A percentile compares a stretch with the other conserved stretches of the same genome.
Conservation (phyloP, 345 rosid species). For the Eucalyptus grandis region DNA sequence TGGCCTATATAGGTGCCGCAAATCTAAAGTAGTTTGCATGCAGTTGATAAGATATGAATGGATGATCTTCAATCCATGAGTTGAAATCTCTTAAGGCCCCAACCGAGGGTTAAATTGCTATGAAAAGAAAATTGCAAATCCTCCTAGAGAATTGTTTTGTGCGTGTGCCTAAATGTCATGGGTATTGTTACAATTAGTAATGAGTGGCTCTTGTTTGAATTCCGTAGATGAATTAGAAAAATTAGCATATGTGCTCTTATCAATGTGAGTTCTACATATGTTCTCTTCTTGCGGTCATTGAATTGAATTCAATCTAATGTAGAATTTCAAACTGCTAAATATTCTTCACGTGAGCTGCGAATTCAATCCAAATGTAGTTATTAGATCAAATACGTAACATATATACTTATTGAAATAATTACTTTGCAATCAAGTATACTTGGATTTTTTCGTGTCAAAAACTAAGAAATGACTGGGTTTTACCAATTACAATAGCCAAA, state of each 20-base stretch:
- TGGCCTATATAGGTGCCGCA: not conserved
- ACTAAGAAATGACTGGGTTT: not conserved
- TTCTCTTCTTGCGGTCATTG: not conserved
- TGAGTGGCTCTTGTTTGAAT: not conserved
- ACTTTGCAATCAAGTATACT: not conserved
- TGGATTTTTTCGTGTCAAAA: not conserved
- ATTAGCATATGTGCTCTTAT: not conserved
- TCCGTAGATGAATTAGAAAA: not conserved
- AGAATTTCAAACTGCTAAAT: not conserved
- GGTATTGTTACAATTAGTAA: fast-evolving
- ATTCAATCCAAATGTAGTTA: not conserved
- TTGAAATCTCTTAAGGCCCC: not conserved
- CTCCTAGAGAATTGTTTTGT: not conserved
- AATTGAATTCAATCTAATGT: not conserved
- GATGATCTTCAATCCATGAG: not conserved
- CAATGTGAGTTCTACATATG: not conserved
- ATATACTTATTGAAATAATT: not conserved
- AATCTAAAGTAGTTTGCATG: no score
- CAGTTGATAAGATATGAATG: fast-evolving
- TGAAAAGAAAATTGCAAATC: not conserved
- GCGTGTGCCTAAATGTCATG: not conserved
- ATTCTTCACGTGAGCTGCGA: fast-evolving
- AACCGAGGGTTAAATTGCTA: not conserved
- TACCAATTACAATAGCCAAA: not conserved
- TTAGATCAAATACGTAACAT: not conserved